Conservation (phyloP, 371 early-diverging fungal genomes). For the Batrachochytrium dendrobatidis region DNA sequence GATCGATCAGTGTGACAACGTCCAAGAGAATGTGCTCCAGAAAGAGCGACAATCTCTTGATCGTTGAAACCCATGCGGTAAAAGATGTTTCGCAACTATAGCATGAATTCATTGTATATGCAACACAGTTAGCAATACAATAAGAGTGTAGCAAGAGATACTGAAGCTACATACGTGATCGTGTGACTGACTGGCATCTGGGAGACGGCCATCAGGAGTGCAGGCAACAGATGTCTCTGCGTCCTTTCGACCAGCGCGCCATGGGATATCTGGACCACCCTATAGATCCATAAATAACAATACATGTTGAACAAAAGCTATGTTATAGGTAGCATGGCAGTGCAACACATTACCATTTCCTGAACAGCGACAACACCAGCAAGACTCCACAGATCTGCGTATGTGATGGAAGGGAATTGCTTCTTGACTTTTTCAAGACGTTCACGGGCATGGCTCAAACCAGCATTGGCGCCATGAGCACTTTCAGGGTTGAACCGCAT, state of each 20-base stretch:
- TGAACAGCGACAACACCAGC: slow-evolving; percentile 87
- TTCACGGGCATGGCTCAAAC: slow-evolving; percentile 68
- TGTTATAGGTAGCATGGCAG: slow-evolving; percentile 5
- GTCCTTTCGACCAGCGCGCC: slow-evolving; percentile 84
- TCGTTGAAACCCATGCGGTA: slow-evolving; percentile 77
- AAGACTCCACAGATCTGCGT: slow-evolving; percentile 90
- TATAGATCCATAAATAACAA: too few species aligned
- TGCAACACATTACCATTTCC: slow-evolving; percentile 54
- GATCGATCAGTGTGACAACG: slow-evolving; percentile 85
- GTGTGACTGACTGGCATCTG: slow-evolving; percentile 71
- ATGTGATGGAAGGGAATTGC: slow-evolving; percentile 75
- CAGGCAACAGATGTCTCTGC: slow-evolving; percentile 39
- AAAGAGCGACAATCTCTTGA: slow-evolving; percentile 87
- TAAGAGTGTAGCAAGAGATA: too few species aligned
- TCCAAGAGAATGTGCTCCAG: slow-evolving; percentile 94
- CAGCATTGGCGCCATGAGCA: slow-evolving; percentile 79
- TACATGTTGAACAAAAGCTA: not conserved
- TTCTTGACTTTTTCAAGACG: slow-evolving; percentile 55
- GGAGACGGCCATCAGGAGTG: slow-evolving; percentile 88
- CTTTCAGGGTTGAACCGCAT: slow-evolving; percentile 74
- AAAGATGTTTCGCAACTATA: slow-evolving; percentile 71
- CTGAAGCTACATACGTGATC: slow-evolving; percentile 17
- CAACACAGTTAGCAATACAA: too few species aligned
- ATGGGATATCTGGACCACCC: slow-evolving; percentile 79
- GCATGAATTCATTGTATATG: too few species aligned